Evolutionary conservation across 805 yeast genomes (phyloP).

Genomic region (Schwanniomyces polymorphus): DNA sequence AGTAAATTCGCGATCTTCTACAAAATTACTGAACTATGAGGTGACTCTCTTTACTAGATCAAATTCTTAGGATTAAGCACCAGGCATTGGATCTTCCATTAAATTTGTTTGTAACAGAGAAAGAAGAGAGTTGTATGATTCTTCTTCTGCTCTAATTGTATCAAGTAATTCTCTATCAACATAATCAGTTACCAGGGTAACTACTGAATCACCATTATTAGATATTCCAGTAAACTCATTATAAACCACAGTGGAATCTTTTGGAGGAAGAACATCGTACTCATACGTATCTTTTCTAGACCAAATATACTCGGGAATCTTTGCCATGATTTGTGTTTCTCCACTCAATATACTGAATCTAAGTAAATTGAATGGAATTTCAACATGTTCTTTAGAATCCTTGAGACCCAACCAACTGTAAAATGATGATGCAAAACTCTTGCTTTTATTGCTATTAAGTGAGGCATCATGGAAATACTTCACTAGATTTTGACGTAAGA

Average conservation of each 20-base stretch:
- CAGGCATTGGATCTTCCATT: neutral
- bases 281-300: slow-evolving; percentile 61
- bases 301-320: slow-evolving; percentile 64
- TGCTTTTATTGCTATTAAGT: neutral
- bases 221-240: slow-evolving; percentile 32
- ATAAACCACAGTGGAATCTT: slow-evolving; percentile 32
- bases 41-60: too few species aligned
- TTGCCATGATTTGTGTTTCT: slow-evolving; percentile 70
- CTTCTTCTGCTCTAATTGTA: slow-evolving; percentile 29
- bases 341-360: slow-evolving; percentile 72
- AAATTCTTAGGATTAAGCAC: neutral
- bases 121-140: slow-evolving; percentile 10
- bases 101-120: neutral
- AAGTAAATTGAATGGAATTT: slow-evolving; percentile 61
- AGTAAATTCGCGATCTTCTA: neutral
- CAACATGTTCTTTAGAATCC: slow-evolving; percentile 6
- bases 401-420: slow-evolving; percentile 8
- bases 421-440: slow-evolving; percentile 11
- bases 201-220: slow-evolving; percentile 11
- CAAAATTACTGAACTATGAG: neutral
- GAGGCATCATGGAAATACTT: slow-evolving; percentile 13
- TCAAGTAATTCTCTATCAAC: slow-evolving; percentile 49
- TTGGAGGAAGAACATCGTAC: slow-evolving; percentile 73
- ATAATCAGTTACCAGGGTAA: slow-evolving; percentile 38
- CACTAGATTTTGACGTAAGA: slow-evolving; percentile 46